Base-by-base conservation (phyloP, 1,284 basidiomycete genomes). In the Clitocybe nebularis region DNA sequence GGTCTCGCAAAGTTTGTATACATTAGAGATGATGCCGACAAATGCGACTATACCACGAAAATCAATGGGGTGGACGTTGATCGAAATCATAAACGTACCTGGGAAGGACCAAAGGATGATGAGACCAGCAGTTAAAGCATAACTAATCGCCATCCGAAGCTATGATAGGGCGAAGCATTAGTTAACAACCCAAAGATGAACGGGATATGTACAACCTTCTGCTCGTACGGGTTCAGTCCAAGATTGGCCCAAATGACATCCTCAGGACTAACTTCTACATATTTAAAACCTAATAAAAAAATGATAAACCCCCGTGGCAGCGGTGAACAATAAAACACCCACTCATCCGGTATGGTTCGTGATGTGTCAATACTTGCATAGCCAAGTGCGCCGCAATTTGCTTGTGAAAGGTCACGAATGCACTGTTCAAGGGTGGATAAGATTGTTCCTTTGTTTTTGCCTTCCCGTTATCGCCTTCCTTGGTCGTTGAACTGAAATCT, bases 311-410 rank as follows among this genome's bases (percentile, higher is more conserved):
- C 47, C 63, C 57, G 17, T 46, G 20, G 3, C n/a, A 25, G 3
- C n/a, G 7, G 45, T 58, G 56, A 10, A 59, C 49, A 41, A 53
- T 57, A 10, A 58, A 41, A 33, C 5, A 48, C 67, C 48, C 42
- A 64, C 69, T 63, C 81, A 92, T 89, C 19, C 81, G 72, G 50
- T 89, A 90, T 24, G 89, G 89, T 46, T 83, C 78, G 53, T 91
- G 82, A 57, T 93, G 88, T 2, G 79, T 68, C 20, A 93, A 64
- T 4, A 74, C 71, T 59, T 89, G 80, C 13, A 74, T 74, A 1
- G 89, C 90, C 60, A 94, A 72, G 62, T 95, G 91, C n/a, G 91
- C 91, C 1, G 89, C 89, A 51, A 96, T 88, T 68, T 98, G 95
- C 53, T 81, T 77, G 63, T 94, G 84, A 76, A 98, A 99, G 21